Base-by-base conservation (phyloP, 1,139 yeast species). In the Yamadazyma atlantica region DNA sequence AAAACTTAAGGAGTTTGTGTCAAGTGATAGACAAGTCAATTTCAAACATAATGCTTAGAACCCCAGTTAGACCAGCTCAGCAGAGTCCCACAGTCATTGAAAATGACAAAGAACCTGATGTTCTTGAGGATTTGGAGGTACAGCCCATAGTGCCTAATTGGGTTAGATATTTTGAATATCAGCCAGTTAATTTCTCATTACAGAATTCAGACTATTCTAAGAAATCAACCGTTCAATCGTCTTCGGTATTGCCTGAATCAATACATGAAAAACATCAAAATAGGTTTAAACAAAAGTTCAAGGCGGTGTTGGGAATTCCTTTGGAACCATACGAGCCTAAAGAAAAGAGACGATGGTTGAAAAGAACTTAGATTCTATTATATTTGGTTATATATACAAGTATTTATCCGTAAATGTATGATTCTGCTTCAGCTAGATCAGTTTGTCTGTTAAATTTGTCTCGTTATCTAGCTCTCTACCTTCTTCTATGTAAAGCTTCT, bases 401-500 rank as follows among this genome's bases (percentile, higher is more conserved):
- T 26, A 15, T 19, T 24, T 16, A 8, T 11, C 12, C 10, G 13
- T 27, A n/a, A n/a, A n/a, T n/a, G n/a, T n/a, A n/a, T n/a, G n/a
- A n/a, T n/a, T n/a, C n/a, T n/a, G n/a, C n/a, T n/a, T n/a, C n/a
- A n/a, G n/a, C n/a, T n/a, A n/a, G n/a, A n/a, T n/a, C n/a, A n/a
- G n/a, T n/a, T n/a, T n/a, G n/a, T n/a, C n/a, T n/a, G n/a, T n/a
- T n/a, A n/a, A n/a, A n/a, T n/a, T n/a, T n/a, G n/a, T n/a, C n/a
- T n/a, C n/a, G n/a, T n/a, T n/a, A n/a, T n/a, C n/a, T n/a, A n/a
- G n/a, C n/a, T n/a, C n/a, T n/a, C n/a, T 16, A 58, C 50, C 76
- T 64, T 37, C 49, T 55, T 57, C 76, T 66, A 46, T 53, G 53
- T 32, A 56, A 52, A 40, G 60, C 64, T 41, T 57, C 55, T 13